phyloP scores from a whole-genome alignment of 2,329 filamentous ascomycete species.

The Penicillium olsonii region DNA sequence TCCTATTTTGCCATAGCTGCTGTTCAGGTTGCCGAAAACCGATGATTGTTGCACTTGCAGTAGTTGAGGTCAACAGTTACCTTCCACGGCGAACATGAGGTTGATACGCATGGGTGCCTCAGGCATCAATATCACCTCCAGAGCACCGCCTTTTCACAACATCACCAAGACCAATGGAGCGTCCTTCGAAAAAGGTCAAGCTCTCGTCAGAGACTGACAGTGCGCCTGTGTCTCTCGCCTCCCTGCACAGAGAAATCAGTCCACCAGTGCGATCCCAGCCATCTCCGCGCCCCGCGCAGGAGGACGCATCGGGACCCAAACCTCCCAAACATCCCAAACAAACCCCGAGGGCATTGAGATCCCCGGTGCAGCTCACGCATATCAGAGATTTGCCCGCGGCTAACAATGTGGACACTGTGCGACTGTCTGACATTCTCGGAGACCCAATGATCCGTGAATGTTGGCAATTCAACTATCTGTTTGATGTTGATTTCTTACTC shows the following conservation, averaged over 20 bases:
- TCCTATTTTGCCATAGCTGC: too few relatives aligned
- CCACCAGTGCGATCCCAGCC: conserved; percentile 1
- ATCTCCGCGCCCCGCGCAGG: background rate
- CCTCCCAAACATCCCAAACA: too few relatives aligned
- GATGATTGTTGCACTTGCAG: too few relatives aligned
- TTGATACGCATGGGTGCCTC: too few relatives aligned
- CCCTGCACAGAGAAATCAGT: conserved; percentile 5
- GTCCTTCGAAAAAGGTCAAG: background rate
- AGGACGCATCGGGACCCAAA: background rate
- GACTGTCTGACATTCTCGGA: conserved; percentile 67
- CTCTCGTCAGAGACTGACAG: background rate
- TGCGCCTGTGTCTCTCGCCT: background rate
- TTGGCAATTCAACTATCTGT: conserved; percentile 60
- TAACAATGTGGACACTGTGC: conserved; percentile 67
- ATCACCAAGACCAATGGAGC: conserved; percentile 5
- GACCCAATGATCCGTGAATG: conserved; percentile 70
- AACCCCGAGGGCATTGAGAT: conserved; percentile 35
- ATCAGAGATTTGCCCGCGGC: conserved; percentile 63
- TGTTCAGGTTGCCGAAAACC: too few relatives aligned
- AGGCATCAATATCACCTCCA: too few relatives aligned
- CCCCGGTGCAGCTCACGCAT: conserved; percentile 71
- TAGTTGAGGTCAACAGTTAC: too few relatives aligned
- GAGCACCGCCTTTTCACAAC: conserved; percentile 6
- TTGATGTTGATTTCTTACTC: conserved; percentile 63
- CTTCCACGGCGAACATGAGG: too few relatives aligned